Evolutionary conservation across 2,329 filamentous ascomycete genomes (phyloP).

Genomic region (Lachnellula suecica): DNA sequence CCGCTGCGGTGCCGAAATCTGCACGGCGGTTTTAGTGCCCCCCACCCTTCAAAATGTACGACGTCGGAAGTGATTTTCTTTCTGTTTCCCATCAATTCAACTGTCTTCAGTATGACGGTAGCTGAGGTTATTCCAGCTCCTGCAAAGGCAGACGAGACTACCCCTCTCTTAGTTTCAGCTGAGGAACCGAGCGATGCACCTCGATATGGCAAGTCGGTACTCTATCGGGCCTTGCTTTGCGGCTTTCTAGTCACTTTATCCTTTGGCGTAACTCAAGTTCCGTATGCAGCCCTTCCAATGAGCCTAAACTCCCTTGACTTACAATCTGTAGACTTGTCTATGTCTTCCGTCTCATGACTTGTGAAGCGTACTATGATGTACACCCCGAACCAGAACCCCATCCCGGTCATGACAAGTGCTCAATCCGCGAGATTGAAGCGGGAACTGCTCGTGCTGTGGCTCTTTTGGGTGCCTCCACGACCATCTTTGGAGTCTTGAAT

Average conservation of each 20-base stretch:
- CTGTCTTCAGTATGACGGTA: too few relatives aligned
- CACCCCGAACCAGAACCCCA: conserved; percentile 47
- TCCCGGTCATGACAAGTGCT: conserved; percentile 54
- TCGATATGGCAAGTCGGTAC: conserved; percentile 16
- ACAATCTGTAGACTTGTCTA: conserved; percentile 44
- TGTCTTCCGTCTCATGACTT: conserved; percentile 71
- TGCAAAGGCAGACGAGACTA: conserved; percentile 11
- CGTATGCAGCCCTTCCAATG: conserved; percentile 20
- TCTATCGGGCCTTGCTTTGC: conserved; percentile 52
- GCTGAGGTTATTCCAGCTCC: too few relatives aligned
- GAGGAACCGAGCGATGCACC: neutral
- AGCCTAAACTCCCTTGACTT: neutral
- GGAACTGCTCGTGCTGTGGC: conserved; percentile 62
- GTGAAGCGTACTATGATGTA: conserved; percentile 64
- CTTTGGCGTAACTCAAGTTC: conserved; percentile 50
- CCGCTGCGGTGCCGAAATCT: too few relatives aligned
- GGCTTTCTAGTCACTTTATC: conserved; percentile 58
- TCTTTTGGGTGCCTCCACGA: conserved; percentile 67
- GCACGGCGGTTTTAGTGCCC: too few relatives aligned
- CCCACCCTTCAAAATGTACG: too few relatives aligned
- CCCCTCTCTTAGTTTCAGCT: conserved; percentile 12
- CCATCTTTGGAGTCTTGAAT: conserved; percentile 65
- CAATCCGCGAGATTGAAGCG: conserved; percentile 60
- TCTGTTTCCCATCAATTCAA: too few relatives aligned
- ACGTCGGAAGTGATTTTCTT: too few relatives aligned